A percentile compares a stretch with the other conserved stretches of the same genome.
phyloP scores from a whole-genome alignment of 129 eudicot genomes.

The Tagetes erecta region DNA sequence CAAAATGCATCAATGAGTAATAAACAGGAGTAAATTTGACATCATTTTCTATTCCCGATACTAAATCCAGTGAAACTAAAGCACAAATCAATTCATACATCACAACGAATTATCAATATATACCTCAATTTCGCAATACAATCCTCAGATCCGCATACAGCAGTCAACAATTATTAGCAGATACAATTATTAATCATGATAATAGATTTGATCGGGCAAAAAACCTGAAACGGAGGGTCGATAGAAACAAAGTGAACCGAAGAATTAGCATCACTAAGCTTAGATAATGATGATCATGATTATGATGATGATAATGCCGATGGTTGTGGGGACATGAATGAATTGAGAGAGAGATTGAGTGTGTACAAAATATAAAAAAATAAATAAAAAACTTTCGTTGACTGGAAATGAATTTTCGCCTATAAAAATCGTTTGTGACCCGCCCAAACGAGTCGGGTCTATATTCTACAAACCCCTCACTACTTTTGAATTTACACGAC shows the following conservation, averaged over 20 bases:
- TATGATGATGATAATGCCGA: background rate
- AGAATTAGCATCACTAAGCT: conserved; percentile 3
- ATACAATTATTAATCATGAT: background rate
- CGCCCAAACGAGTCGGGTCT: conserved; percentile 17
- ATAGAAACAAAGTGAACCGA: background rate
- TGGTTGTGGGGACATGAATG: conserved; percentile 27
- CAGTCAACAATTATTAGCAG: conserved; percentile 7
- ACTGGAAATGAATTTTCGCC: conserved; percentile 13
- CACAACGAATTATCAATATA: background rate
- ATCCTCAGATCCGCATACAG: conserved; percentile 31
- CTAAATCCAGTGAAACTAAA: conserved; percentile 4
- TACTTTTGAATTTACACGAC: no score
- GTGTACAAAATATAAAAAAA: no score
- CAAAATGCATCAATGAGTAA: conserved; percentile 2
- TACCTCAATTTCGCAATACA: conserved; percentile 14
- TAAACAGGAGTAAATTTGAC: background rate
- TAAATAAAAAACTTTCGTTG: conserved; percentile 11
- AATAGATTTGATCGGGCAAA: background rate
- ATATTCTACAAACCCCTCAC: background rate
- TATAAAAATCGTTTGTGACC: conserved; percentile 20
- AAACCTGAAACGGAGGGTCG: conserved; percentile 20
- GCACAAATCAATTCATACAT: conserved; percentile 21
- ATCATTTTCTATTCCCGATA: conserved; percentile 13
- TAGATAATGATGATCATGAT: conserved; percentile 21
- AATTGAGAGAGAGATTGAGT: conserved; percentile 26